Evolutionary conservation across 164 flowering plant species (phyloP).

Genomic region (Chimonanthus salicifolius): DNA sequence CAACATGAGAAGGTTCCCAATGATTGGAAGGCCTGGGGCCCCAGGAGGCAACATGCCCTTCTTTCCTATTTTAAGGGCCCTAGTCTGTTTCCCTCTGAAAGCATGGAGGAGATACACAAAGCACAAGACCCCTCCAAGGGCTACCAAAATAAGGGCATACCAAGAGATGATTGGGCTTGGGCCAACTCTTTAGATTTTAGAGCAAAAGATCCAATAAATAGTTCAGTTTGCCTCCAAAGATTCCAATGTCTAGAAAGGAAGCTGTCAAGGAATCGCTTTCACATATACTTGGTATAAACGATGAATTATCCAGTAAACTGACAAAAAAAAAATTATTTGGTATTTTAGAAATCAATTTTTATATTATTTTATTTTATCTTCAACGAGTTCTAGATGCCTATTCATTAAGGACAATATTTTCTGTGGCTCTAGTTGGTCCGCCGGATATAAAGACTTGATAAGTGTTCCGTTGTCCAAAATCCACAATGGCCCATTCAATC

Average conservation of each 20-base stretch:
- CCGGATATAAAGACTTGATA: too few relatives aligned
- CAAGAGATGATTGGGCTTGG: conserved; percentile 6
- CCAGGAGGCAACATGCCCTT: conserved; percentile 22
- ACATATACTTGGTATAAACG: too few relatives aligned
- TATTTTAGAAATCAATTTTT: too few relatives aligned
- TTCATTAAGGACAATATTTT: too few relatives aligned
- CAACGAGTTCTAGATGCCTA: too few relatives aligned
- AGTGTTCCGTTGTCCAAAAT: too few relatives aligned
- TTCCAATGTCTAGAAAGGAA: background rate
- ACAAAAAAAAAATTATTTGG: too few relatives aligned
- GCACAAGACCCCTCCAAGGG: conserved; percentile 1
- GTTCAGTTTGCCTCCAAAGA: background rate
- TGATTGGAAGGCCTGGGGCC: conserved; percentile 16
- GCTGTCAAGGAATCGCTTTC: background rate
- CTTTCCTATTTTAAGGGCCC: background rate
- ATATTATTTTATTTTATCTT: too few relatives aligned
- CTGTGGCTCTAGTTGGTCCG: too few relatives aligned
- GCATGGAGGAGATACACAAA: background rate
- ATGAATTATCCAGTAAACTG: too few relatives aligned
- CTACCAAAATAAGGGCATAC: conserved; percentile 1
- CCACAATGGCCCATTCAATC: conserved; percentile 7
- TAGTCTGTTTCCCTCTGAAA: conserved; percentile 6
- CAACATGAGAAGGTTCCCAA: conserved; percentile 21
- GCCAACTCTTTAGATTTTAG: background rate
- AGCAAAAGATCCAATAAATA: background rate